Base-by-base conservation (phyloP, 1,284 basidiomycete species). In the Peniophora sp. region DNA sequence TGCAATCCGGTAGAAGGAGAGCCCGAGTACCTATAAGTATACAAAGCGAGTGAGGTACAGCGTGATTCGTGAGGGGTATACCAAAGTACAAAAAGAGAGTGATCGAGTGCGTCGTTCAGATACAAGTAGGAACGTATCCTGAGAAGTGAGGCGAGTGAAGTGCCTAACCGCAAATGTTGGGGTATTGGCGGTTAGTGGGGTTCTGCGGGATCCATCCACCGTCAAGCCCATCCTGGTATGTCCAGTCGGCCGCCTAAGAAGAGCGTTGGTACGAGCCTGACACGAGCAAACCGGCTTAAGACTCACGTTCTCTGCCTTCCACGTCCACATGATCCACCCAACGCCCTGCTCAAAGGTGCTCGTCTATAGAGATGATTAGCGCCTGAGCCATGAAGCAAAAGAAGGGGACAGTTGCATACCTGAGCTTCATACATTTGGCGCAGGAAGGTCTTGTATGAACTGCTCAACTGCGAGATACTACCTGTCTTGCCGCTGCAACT, bases 361-460 rank as follows among this genome's bases (percentile, higher is more conserved):
- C 11, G 75, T 74, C 64, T 67, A 15, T 9, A 45, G 1, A 14
- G 24, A 2, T 24, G 35, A 39, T 12, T 14, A 10, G 20, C 39
- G 36, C 5, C 32, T 11, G 14, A 14, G 22, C 36, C 3, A 6
- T 3, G 35, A 3, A 5, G 10, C 12, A 5, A 32, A 6, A 6
- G 12, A 14, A 35, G 27, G 42, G 60, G 59, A 20, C 23, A 48
- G 34, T 11, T 17, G 53, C 64, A 62, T 23, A 74, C 74, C 65
- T 97, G 94, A 0, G 88, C 88, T 64, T 95, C 92, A 81, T 85
- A 97, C 67, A 79, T 85, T 63, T 87, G 76, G 47, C 88, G 71
- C 51, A 97, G 69, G 74, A 89, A 90, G 1, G 73, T 78, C 78
- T 93, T 96, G 76, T 92, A 97, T 53, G 72, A 75, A 18, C 76